Conservation (phyloP, 441 rosid genomes). For the Erodium moschatum region DNA sequence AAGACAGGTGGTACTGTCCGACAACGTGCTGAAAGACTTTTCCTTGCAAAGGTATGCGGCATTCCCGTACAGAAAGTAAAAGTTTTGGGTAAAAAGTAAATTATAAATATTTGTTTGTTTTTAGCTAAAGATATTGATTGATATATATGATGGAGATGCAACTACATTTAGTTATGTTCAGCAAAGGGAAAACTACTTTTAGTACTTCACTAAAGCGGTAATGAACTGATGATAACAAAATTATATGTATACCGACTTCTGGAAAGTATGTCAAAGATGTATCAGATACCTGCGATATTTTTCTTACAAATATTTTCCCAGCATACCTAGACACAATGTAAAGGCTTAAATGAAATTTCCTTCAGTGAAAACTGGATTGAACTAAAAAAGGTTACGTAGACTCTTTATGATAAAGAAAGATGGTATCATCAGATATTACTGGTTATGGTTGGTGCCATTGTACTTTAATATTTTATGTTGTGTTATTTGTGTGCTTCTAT, state of each 20-base stretch:
- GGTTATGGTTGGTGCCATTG: neutral
- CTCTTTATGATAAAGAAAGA: neutral
- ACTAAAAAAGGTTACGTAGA: neutral
- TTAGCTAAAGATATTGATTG: neutral
- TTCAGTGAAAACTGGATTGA: neutral
- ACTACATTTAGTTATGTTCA: neutral
- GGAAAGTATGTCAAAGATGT: neutral
- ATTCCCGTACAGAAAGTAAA: neutral
- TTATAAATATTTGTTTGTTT: neutral
- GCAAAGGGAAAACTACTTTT: neutral
- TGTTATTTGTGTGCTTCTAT: neutral
- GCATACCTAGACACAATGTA: too few relatives aligned
- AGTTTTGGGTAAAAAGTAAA: neutral
- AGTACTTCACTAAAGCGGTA: neutral
- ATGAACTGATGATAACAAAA: neutral
- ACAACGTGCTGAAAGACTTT: slow-evolving; percentile 95
- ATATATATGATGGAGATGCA: neutral
- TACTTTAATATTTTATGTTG: neutral
- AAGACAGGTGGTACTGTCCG: slow-evolving; percentile 87
- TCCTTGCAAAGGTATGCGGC: slow-evolving; percentile 66
- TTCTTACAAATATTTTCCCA: too few relatives aligned
- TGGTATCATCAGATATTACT: neutral
- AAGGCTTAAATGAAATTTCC: neutral
- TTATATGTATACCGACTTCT: neutral
- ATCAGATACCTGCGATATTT: neutral